phyloP scores from a whole-genome alignment of 2,329 filamentous ascomycete genomes.

The Hypoxylon sp. region DNA sequence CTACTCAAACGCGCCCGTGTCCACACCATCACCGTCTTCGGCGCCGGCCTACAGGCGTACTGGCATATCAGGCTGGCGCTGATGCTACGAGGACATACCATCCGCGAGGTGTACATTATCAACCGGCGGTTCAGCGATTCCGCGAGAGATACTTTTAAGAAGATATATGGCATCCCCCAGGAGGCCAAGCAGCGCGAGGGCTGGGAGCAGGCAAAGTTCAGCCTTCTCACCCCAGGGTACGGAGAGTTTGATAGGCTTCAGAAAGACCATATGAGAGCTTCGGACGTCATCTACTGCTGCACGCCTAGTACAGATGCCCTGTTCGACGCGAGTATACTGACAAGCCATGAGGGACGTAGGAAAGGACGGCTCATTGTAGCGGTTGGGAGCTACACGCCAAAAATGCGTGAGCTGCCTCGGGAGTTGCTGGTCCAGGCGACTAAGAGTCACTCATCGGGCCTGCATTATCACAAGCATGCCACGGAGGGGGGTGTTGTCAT shows the following conservation, averaged over 20 bases:
- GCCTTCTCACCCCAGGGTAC: constrained; percentile 75
- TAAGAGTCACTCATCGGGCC: constrained; percentile 56
- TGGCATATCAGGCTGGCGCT: constrained; percentile 92
- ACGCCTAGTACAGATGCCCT: constrained; percentile 80
- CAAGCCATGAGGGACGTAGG: constrained; percentile 74
- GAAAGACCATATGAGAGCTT: constrained; percentile 75
- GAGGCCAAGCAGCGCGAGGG: constrained; percentile 67
- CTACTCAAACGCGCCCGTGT: constrained; percentile 74
- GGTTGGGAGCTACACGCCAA: constrained; percentile 74
- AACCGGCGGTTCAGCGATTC: constrained; percentile 76
- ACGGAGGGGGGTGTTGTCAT: constrained; percentile 74
- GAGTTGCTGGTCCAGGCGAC: constrained; percentile 76
- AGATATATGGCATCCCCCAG: constrained; percentile 58
- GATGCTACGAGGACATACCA: constrained; percentile 75
- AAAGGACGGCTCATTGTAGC: constrained; percentile 79
- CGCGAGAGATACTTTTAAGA: constrained; percentile 63
- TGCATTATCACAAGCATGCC: constrained; percentile 76
- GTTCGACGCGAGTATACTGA: constrained; percentile 80
- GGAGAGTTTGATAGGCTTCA: constrained; percentile 74
- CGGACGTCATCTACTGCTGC: constrained; percentile 89
- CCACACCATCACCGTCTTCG: constrained; percentile 84
- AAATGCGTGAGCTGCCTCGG: constrained; percentile 87
- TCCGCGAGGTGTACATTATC: constrained; percentile 85
- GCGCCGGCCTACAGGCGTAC: constrained; percentile 89
- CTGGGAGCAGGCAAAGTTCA: constrained; percentile 75